A percentile compares a stretch with the other conserved stretches of the same genome.
These are phyloP conservation scores for Lathyrus tuberosus DNA, from an alignment of 306 rosid species.

Conservation along the genomic window DNA sequence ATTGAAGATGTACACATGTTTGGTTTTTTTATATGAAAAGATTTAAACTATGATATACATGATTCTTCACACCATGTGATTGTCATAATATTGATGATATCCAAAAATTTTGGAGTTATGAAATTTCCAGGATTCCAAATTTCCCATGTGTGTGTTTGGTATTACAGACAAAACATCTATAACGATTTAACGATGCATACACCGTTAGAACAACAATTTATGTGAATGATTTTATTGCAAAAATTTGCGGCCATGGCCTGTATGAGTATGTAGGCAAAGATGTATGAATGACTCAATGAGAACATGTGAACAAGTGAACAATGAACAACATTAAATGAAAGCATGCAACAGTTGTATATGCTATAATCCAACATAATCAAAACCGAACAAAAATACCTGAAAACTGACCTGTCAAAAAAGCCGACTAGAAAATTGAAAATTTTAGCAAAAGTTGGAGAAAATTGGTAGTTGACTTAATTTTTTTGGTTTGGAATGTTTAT, in stretches of 20 bases:
- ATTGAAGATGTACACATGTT: background rate
- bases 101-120: slow-evolving; percentile 36
- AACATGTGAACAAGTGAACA: slow-evolving; percentile 7
- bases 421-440: too few species aligned
- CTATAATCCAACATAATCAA: too few species aligned
- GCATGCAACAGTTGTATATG: background rate
- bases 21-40: background rate
- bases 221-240: background rate
- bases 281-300: background rate
- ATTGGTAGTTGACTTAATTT: too few species aligned
- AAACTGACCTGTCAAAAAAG: background rate
- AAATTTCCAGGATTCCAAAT: slow-evolving; percentile 6
- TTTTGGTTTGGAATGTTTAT: too few species aligned
- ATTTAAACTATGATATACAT: background rate
- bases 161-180: slow-evolving; percentile 12
- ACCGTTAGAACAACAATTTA: background rate
- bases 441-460: too few species aligned
- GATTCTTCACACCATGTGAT: background rate
- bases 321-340: slow-evolving; percentile 11
- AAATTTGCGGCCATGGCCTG: background rate
- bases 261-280: background rate
- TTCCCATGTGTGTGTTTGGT: slow-evolving; percentile 38
- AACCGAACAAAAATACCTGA: too few species aligned
- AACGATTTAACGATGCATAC: background rate
- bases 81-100: slow-evolving; percentile 8